Base-by-base conservation (phyloP, 2,329 filamentous ascomycete genomes). In the Aspergillus sp. region DNA sequence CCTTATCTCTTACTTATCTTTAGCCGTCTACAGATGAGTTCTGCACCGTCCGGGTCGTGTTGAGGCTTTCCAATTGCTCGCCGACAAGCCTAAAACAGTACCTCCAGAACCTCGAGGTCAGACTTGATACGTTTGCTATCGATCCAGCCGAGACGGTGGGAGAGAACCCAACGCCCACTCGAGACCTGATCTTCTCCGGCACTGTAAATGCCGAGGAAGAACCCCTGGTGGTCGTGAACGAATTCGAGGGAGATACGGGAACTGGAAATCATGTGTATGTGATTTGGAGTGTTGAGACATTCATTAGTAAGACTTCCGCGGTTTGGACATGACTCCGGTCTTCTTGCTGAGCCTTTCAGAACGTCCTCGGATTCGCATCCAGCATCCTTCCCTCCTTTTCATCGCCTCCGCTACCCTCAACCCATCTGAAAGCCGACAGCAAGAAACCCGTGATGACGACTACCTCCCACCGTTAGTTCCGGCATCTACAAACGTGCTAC, bases 381-480 rank as follows among this genome's bases (percentile, higher is more conserved):
- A 81, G 53, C 77, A 82, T 56, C 81, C 81, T 32, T 77, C 76
- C 5, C 72, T 85, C 22, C 75, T 82, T 45, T 82, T 85, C 59
- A 76, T 77, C 30, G 74, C 76, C 20, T 75, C 72, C 17, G 73
- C 73, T 17, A 76, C 70, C 46, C 64, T 79, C 30, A 77, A 73
- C 51, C 74, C 76, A 2, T 63, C 73, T 1, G 72, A 76, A 46
- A 65, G 58, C 30, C 60, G 67, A n/a, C 66, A 69, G 47, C 63
- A 65, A 51, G 66, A 68, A 24, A 59, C 67, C 17, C 58, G 65
- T 4, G 72, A 78, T 32, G 76, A 80, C 56, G 76, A 79, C 45
- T 82, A 82, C 58, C 72, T 85, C 6, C 75, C 78, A 14, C 77
- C 79, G 45, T 72, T 77, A 43, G 70, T 80, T n/a, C 79, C 81